Base-by-base conservation (phyloP, 169 alveolate genomes). In the Babesia ovata region DNA sequence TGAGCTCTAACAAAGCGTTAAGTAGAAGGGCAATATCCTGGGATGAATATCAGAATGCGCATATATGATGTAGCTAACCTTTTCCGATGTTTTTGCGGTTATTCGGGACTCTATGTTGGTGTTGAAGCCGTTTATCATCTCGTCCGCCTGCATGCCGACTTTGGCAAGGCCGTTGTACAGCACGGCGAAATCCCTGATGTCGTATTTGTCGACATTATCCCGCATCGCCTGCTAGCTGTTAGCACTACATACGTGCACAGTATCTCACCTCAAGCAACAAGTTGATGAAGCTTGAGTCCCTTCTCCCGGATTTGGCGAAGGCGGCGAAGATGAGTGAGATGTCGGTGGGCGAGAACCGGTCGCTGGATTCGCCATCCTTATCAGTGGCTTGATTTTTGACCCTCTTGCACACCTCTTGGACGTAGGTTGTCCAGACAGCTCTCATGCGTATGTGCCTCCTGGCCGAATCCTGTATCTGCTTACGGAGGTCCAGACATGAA, bases 401-500 rank as follows among this genome's bases (percentile, higher is more conserved):
- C 54, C 86, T 54, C 59, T 75, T 65, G 44, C 85, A 75, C 61
- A 83, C 75, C 63, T 74, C 85, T 4, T 83, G 65, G 73, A 66
- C 54, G 59, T 61, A 83, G n/a, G 65, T 81, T 17, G 44, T 44
- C 90, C 90, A 83, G 44, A 83, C 46, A 7, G 72, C 69, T 3
- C 63, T 63, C 81, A 29, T 74, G 33, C 76, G 73, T 16, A 83
- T 45, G 50, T 83, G 74, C 49, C 45, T 50, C 29, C 90, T 53
- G 49, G 83, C 66, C 8, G 86, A 75, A 28, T 75, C 83, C 54
- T 74, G 86, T 24, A 83, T 83, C 65, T 83, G 86, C 77, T 83
- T 83, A 36, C 90, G 69, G 54, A 83, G 63, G 24, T 73, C 86
- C 28, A 74, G 78, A 67, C 86, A 83, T 0, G 79, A 60, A 14